Base-by-base conservation (phyloP, 2,329 filamentous ascomycete species). In the Hawksworthiomyces lignivorus region DNA sequence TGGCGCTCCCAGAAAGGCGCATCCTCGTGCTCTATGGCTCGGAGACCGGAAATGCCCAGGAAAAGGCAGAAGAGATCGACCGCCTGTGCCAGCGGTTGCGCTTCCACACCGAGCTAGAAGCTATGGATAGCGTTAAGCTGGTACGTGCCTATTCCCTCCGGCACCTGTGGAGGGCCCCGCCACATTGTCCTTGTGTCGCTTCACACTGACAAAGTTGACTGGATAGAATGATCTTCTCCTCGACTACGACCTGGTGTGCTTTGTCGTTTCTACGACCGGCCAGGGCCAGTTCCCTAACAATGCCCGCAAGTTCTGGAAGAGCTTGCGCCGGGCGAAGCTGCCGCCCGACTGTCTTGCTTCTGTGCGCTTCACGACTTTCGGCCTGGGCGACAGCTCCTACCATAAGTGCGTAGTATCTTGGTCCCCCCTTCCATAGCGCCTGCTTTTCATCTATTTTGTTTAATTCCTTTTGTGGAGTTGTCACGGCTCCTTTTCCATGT, bases 351-450 rank as follows among this genome's bases (percentile, higher is more conserved):
- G 82, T 53, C 67, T 98, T 29, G 58, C 68, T 28, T 71, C 73
- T 26, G 66, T 94, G 48, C 72, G 68, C 1, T 97, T 94, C 62
- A 82, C 86, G 4, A 84, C 82, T 0, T 95, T 97, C 68, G 92
- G 92, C 1, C 72, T 97, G 1, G 92, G 92, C 1, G 92, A 98
- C 62, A 95, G 85, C 56, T 94, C 89, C 1, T 98, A 98, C 69
- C 74, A 84, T 43, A 90, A 94, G 82, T 92, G 68, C n/a, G n/a
- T n/a, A n/a, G n/a, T n/a, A n/a, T n/a, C n/a, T n/a, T n/a, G n/a
- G n/a, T n/a, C n/a, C n/a, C n/a, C n/a, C n/a, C n/a, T n/a, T n/a
- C n/a, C n/a, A n/a, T n/a, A n/a, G n/a, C n/a, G n/a, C n/a, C n/a
- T n/a, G n/a, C n/a, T n/a, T n/a, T n/a, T n/a, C n/a, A n/a, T n/a